Evolutionary conservation across 805 yeast species (phyloP), one percentile per base, ranked within the genome.

Genomic region (Wickerhamiella brachini): DNA sequence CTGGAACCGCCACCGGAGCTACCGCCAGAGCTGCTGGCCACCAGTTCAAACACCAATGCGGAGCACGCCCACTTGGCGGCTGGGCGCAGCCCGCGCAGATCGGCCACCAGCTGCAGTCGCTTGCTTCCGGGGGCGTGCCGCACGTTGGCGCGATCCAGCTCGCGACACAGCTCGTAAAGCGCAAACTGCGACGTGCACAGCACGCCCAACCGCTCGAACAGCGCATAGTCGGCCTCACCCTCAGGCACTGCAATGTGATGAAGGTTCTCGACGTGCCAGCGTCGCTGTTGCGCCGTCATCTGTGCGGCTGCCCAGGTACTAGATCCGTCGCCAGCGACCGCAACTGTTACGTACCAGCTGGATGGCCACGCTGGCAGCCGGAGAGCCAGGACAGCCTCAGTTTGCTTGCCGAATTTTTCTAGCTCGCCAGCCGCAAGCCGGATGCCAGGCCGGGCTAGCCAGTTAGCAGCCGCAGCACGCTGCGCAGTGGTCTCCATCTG

Each of bases 381-480:
- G 51, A 72, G 53, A 5, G 60, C 61, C 15, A 66, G 57, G 12
- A 63, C 54, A 8, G 55, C 31, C 18, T 54, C 53, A 1, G 62
- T 51, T 15, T 50, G 56, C 17, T 57, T 56, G 20, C 61, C 61
- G 20, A 69, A 51, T 45, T 63, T 65, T 38, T 58, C 58, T 20
- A 72, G 61, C 60, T 81, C 88, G 21, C 68, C 70, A 2, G 71
- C 70, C 2, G 71, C 67, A 26, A 84, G 59, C 31, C 66, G 70
- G 46, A 83, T 71, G 42, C 77, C 72, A 42, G 75, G 77, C 56
- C 77, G 77, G n/a, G 71, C 68, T 5, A 77, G 72, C 93, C 93
- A 85, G 26, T 81, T 85, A 0, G 81, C 75, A 0, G 85, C 81
- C 38, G 71, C 69, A 50, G 85, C 73, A 54, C 80, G 71, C 15